Evolutionary conservation across 2,329 filamentous ascomycete species (phyloP).

Genomic region (Aspergillus tamarii): DNA sequence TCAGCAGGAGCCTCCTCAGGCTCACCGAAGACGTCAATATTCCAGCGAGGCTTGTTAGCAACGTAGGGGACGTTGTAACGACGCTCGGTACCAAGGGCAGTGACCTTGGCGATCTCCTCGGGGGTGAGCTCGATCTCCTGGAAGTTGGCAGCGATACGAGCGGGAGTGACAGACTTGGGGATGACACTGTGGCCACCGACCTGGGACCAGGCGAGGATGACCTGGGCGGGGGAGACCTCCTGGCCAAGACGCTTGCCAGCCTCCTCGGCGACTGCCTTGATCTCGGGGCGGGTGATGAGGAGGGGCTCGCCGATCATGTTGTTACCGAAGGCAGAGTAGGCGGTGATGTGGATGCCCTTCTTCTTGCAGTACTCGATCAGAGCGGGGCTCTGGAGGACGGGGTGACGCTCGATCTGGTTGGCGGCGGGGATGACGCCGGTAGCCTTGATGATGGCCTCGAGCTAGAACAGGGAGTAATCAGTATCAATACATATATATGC

Average conservation of each 20-base stretch:
- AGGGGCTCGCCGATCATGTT: conserved; percentile 65
- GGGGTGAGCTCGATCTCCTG: conserved; percentile 44
- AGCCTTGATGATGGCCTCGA: conserved; percentile 60
- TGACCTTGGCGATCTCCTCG: conserved; percentile 42
- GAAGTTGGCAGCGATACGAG: conserved; percentile 48
- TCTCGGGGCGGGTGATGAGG: conserved; percentile 64
- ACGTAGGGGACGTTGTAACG: conserved; percentile 42
- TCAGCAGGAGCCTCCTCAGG: conserved; percentile 55
- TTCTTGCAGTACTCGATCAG: conserved; percentile 60
- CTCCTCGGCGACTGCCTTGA: conserved; percentile 67
- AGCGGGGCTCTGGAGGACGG: conserved; percentile 65
- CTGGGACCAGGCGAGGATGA: conserved; percentile 46
- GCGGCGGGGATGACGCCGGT: conserved; percentile 62
- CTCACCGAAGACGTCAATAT: conserved; percentile 60
- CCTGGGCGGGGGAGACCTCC: conserved; percentile 40
- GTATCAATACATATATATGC: neutral
- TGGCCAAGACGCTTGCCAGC: conserved; percentile 39
- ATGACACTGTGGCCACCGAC: conserved; percentile 45
- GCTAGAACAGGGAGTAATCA: conserved; percentile 24
- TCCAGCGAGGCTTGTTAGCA: conserved; percentile 56
- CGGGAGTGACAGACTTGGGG: conserved; percentile 48
- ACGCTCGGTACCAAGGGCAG: conserved; percentile 35
- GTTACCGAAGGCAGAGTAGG: conserved; percentile 66
- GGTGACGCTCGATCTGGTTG: conserved; percentile 72
- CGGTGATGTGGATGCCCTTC: conserved; percentile 64